Evolutionary conservation across 1,139 yeast genomes (phyloP).

Genomic region (Kluyveromyces sp.): DNA sequence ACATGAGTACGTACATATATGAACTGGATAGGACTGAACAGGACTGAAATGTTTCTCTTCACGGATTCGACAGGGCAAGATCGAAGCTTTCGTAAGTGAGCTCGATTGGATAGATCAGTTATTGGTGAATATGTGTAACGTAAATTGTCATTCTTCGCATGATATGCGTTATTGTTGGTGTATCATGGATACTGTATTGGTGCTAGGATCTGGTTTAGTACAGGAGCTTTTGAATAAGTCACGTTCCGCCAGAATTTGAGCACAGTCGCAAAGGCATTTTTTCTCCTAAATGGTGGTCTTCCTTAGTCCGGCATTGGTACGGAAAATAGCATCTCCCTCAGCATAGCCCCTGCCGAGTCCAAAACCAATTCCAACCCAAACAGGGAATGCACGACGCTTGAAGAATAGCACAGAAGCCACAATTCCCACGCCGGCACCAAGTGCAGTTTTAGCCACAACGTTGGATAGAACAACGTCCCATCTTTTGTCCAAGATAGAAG

Average conservation of each 20-base stretch:
- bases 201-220: background rate
- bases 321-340: conserved; percentile 95
- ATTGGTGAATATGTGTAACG: conserved; percentile 1
- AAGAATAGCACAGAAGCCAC: conserved; percentile 85
- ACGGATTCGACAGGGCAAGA: too few species aligned
- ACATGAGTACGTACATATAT: background rate
- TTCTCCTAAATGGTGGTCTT: conserved; percentile 50
- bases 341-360: conserved; percentile 97
- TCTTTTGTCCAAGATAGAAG: conserved; percentile 71
- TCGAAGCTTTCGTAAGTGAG: background rate
- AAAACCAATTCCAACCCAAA: conserved; percentile 92
- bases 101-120: background rate
- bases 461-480: conserved; percentile 98
- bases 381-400: conserved; percentile 93
- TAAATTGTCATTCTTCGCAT: background rate
- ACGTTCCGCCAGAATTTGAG: background rate
- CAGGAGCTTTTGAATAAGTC: background rate
- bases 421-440: conserved; percentile 96
- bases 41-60: too few species aligned
- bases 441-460: conserved; percentile 90
- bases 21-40: too few species aligned
- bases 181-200: background rate
- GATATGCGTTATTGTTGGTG: background rate
- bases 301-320: conserved; percentile 72
- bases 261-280: background rate